Conservation (phyloP, 2,329 filamentous ascomycete genomes). For the Graphilbum sp. region DNA sequence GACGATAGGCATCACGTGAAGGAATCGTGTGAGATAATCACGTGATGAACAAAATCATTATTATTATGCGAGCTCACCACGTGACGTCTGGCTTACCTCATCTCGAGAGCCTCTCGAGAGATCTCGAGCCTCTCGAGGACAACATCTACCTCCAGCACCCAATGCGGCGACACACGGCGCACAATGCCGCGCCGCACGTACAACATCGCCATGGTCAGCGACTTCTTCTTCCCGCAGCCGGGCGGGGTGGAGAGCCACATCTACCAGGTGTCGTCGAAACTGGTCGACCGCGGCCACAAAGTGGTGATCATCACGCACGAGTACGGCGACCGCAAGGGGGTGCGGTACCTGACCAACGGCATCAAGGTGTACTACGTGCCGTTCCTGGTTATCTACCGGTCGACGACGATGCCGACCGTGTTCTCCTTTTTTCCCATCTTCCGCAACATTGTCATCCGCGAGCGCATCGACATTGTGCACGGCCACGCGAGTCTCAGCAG, state of each 20-base stretch:
- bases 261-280: constrained; percentile 90
- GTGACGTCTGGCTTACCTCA: too few species aligned
- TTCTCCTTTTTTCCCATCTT: constrained; percentile 99
- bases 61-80: too few species aligned
- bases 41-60: too few species aligned
- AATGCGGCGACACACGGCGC: constrained; percentile 2
- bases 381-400: constrained; percentile 89
- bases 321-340: constrained; percentile 76
- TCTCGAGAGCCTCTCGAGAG: too few species aligned
- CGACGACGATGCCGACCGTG: constrained; percentile 85
- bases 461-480: constrained; percentile 92
- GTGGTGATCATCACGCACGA: constrained; percentile 96
- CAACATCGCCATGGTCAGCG: constrained; percentile 83
- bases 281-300: constrained; percentile 94
- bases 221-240: constrained; percentile 98
- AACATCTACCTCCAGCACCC: too few species aligned
- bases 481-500: constrained; percentile 91
- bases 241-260: constrained; percentile 97
- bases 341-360: constrained; percentile 92
- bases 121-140: too few species aligned
- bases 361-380: constrained; percentile 97
- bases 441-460: constrained; percentile 85
- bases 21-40: too few species aligned
- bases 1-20: too few species aligned
- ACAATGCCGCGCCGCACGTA: constrained; percentile 40